Conservation (phyloP, 2,329 filamentous ascomycete species). For the Pseudocercospora cruenta region DNA sequence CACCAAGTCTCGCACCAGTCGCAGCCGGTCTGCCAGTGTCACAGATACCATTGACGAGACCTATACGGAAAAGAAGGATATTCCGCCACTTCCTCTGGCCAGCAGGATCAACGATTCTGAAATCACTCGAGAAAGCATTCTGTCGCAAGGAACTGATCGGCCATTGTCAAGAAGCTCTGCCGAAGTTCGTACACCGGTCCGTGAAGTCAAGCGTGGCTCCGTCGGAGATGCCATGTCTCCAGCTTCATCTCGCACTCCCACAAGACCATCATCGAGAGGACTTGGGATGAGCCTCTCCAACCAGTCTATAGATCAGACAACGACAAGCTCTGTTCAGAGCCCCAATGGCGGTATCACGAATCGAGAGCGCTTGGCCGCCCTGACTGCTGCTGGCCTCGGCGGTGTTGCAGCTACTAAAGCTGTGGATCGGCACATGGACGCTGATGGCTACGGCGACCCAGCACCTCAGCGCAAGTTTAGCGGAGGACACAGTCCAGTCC, state of each 20-base stretch:
- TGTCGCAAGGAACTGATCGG: conserved; percentile 77
- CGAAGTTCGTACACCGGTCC: conserved; percentile 59
- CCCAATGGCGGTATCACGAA: conserved; percentile 44
- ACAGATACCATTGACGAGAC: conserved; percentile 59
- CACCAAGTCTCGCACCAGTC: conserved; percentile 53
- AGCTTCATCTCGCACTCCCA: conserved; percentile 62
- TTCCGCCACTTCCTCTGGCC: conserved; percentile 84
- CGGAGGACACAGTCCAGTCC: conserved; percentile 70
- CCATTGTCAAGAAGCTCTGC: conserved; percentile 69
- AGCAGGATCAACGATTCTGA: conserved; percentile 87
- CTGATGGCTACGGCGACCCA: conserved; percentile 37
- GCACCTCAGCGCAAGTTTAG: conserved; percentile 29
- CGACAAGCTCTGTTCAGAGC: conserved; percentile 18
- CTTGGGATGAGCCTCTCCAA: conserved; percentile 65
- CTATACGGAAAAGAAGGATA: conserved; percentile 46
- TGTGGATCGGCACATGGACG: conserved; percentile 58
- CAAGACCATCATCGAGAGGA: conserved; percentile 61
- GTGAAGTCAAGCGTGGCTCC: conserved; percentile 65
- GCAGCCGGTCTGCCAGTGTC: conserved; percentile 55
- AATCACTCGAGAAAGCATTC: conserved; percentile 81
- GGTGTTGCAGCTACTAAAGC: conserved; percentile 61
- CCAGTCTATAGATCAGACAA: conserved; percentile 30
- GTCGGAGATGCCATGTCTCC: conserved; percentile 59
- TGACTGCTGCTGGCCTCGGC: conserved; percentile 46
- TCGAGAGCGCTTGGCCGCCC: conserved; percentile 41